A percentile compares a stretch with the other conserved stretches of the same genome.
Evolutionary conservation across 2,329 filamentous ascomycete genomes (phyloP).

Genomic region (Graphilbum ipis-grandicollis): DNA sequence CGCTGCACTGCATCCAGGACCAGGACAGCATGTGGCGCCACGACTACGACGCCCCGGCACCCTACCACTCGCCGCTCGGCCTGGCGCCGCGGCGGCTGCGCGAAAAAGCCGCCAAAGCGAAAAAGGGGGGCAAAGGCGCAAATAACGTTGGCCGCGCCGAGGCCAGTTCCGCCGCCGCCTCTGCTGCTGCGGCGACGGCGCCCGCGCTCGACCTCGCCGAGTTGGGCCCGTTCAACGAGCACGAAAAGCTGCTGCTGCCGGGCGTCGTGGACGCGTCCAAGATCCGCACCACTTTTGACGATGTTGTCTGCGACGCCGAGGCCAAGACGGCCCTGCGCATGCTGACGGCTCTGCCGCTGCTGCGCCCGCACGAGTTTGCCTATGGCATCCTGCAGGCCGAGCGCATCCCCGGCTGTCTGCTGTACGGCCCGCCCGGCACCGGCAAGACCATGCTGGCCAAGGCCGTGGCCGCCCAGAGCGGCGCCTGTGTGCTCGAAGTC

Average conservation of each 20-base stretch:
- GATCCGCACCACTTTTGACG: conserved; percentile 72
- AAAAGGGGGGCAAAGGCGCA: too few species aligned
- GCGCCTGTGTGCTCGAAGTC: conserved; percentile 66
- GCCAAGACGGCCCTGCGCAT: conserved; percentile 80
- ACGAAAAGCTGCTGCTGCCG: conserved; percentile 68
- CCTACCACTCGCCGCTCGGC: conserved; percentile 13
- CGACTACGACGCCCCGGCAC: conserved; percentile 9
- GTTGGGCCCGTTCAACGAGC: conserved; percentile 30
- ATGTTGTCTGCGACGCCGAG: conserved; percentile 67
- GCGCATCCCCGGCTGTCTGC: conserved; percentile 72
- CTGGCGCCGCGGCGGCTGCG: neutral
- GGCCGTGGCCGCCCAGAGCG: conserved; percentile 50
- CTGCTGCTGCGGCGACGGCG: too few species aligned
- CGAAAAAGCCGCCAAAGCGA: conserved; percentile 7
- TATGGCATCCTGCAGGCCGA: conserved; percentile 88
- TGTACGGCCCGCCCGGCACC: conserved; percentile 77
- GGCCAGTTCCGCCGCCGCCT: too few species aligned
- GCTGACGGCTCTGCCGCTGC: conserved; percentile 70
- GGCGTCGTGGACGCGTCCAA: conserved; percentile 69
- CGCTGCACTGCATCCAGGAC: conserved; percentile 12
- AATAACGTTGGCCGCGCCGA: too few species aligned
- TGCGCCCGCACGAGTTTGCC: conserved; percentile 83
- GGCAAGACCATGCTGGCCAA: conserved; percentile 56
- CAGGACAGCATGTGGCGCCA: conserved; percentile 12
- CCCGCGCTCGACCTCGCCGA: neutral